phyloP scores from a whole-genome alignment of 352 stramenopile species.

The Phytophthora podocarpi region DNA sequence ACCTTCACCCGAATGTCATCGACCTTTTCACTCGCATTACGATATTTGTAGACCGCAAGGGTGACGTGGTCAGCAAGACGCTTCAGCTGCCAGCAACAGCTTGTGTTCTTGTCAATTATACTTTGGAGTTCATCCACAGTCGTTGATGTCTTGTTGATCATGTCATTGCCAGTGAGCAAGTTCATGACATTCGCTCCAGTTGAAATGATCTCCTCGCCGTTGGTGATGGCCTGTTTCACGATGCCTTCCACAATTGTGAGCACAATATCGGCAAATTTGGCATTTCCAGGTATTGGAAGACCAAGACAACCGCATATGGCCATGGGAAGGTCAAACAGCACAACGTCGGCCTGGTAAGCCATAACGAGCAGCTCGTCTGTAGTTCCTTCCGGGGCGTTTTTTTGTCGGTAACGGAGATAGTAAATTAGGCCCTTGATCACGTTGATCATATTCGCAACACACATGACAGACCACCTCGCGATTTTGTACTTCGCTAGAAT shows the following conservation, averaged over 20 bases:
- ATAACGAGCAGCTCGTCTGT: constrained; percentile 20
- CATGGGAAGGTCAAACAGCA: constrained; percentile 24
- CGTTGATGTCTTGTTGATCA: constrained; percentile 8
- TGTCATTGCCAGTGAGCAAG: constrained; percentile 17
- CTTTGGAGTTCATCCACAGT: constrained; percentile 27
- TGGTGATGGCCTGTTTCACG: constrained; percentile 32
- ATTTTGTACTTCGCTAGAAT: constrained; percentile 8
- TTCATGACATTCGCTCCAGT: constrained; percentile 27
- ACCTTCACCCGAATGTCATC: constrained; percentile 29
- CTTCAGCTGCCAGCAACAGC: constrained; percentile 30
- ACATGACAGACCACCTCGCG: constrained; percentile 14
- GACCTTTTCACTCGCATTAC: background rate
- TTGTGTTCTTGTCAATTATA: constrained; percentile 25
- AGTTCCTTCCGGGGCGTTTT: constrained; percentile 12
- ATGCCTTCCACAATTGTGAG: constrained; percentile 29
- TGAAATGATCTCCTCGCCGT: constrained; percentile 30
- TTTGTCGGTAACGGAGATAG: constrained; percentile 33
- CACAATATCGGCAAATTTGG: constrained; percentile 8
- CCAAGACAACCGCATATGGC: constrained; percentile 17
- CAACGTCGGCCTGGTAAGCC: constrained; percentile 30
- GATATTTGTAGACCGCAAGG: constrained; percentile 20
- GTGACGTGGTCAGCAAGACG: constrained; percentile 29
- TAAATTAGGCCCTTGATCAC: constrained; percentile 22
- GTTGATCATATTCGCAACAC: constrained; percentile 5
- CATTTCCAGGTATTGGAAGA: background rate